Evolutionary conservation across 805 yeast genomes (phyloP).

Genomic region (Metschnikowia cubensis): DNA sequence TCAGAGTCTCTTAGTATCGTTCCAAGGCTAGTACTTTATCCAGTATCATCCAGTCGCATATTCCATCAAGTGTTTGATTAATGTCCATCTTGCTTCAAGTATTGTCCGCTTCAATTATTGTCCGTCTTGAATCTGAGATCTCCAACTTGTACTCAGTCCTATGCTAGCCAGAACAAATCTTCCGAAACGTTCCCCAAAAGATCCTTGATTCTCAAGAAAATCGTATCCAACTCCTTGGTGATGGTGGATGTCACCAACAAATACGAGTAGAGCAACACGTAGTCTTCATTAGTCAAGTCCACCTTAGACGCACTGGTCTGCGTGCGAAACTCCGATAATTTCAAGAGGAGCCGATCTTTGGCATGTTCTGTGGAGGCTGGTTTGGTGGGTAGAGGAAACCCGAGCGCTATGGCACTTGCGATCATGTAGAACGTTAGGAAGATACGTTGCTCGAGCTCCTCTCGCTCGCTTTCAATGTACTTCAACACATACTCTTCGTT

Average conservation of each 20-base stretch:
- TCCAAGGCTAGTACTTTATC: too few species aligned
- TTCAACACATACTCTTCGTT: constrained; percentile 56
- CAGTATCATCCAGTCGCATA: too few species aligned
- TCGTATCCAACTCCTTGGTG: constrained; percentile 57
- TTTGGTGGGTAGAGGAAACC: constrained; percentile 72
- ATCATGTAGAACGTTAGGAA: constrained; percentile 75
- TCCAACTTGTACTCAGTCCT: neutral
- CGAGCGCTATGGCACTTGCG: constrained; percentile 69
- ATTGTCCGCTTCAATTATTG: too few species aligned
- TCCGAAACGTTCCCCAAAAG: constrained; percentile 65
- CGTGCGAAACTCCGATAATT: constrained; percentile 55
- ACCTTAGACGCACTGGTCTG: constrained; percentile 20
- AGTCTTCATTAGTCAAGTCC: constrained; percentile 59
- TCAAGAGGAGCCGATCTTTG: constrained; percentile 61
- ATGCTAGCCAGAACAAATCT: constrained; percentile 51
- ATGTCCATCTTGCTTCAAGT: too few species aligned
- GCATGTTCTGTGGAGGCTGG: constrained; percentile 78
- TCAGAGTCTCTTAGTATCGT: too few species aligned
- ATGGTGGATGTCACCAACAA: constrained; percentile 67
- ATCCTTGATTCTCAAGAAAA: constrained; percentile 51
- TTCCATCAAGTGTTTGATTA: too few species aligned
- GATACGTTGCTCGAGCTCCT: constrained; percentile 66
- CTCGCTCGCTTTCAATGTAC: constrained; percentile 53
- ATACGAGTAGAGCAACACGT: constrained; percentile 72
- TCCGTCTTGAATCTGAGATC: too few species aligned